Percentiles rank a stretch among this genome's conserved stretches.
phyloP scores from a whole-genome alignment of 805 yeast genomes.

The Barnettozyma salicaria region DNA sequence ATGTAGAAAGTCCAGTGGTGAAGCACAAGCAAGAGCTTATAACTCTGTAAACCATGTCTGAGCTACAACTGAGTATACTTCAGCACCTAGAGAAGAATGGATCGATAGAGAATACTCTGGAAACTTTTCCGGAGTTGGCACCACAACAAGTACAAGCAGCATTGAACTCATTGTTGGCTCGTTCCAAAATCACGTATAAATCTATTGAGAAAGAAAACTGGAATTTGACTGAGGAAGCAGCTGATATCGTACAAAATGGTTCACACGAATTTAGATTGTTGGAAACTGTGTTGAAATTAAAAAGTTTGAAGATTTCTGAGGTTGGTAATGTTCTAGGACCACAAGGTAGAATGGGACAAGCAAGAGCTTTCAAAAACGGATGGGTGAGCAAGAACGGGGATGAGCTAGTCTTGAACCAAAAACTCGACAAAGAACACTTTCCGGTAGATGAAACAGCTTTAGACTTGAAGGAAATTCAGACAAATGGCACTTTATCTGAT shows the following conservation, averaged over 20 bases:
- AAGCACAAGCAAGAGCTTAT: neutral
- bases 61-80: conserved; percentile 56
- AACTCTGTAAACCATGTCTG: conserved; percentile 44
- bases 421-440: conserved; percentile 39
- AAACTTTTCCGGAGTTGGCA: conserved; percentile 57
- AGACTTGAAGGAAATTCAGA: conserved; percentile 51
- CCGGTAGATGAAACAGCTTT: conserved; percentile 66
- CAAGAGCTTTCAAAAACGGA: conserved; percentile 94
- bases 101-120: conserved; percentile 62
- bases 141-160: conserved; percentile 74
- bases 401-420: conserved; percentile 51
- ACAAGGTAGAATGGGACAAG: conserved; percentile 90
- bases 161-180: conserved; percentile 78
- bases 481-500: conserved; percentile 51
- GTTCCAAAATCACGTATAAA: conserved; percentile 68
- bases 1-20: neutral
- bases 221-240: conserved; percentile 74
- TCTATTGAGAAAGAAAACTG: conserved; percentile 72
- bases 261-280: conserved; percentile 86
- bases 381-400: conserved; percentile 92
- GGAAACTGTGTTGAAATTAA: conserved; percentile 67
- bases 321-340: conserved; percentile 67
- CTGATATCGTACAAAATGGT: conserved; percentile 70
- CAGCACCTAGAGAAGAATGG: conserved; percentile 58
- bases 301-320: conserved; percentile 77